Base-by-base conservation (phyloP, 495 filamentous ascomycete species). In the Jackrogersella multiformis region DNA sequence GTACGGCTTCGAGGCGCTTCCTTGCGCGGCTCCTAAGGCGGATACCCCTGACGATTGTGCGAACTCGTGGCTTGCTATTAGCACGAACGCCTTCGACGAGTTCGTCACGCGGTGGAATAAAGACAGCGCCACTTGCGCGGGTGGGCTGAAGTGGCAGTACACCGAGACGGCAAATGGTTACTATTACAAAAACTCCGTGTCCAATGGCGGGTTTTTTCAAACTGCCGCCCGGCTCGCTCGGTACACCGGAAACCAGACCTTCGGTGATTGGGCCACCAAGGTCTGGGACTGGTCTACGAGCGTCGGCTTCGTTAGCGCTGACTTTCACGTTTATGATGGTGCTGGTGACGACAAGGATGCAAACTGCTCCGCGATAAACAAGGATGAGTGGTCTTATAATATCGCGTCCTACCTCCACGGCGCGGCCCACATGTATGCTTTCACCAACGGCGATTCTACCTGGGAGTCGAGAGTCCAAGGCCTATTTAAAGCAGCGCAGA, bases 121-220 rank as follows among this genome's bases (percentile, higher is more conserved):
- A n/a, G 69, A 71, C 86, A 87, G 92, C 72, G 73, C 72, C 1
- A 85, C 82, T 1, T 97, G 93, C 76, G 81, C 82, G 28, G 93
- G 93, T 48, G 93, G 93, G 2, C 81, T 96, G 41, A 83, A 88
- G 64, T 96, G 93, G 93, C 92, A 96, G 78, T 91, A 94, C 61
- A 89, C 84, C 76, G 78, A 84, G 16, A 90, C 89, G 68, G 91
- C 93, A 71, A 85, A 79, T 15, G 93, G 93, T 4, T 95, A 90
- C 74, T 81, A 87, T 56, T 92, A 89, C 73, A 93, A 93, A 74
- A 93, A 94, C 69, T 84, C 87, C 18, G 83, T 91, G 56, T 85
- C 86, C 1, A 90, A 90, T 63, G 90, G 82, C 2, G 81, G 83
- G 28, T 87, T 92, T 68, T 87, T 92, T 73, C 89, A 91, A 65